Base-by-base conservation (phyloP, 1,284 basidiomycete species). In the Erythrobasidium hasegawianum region DNA sequence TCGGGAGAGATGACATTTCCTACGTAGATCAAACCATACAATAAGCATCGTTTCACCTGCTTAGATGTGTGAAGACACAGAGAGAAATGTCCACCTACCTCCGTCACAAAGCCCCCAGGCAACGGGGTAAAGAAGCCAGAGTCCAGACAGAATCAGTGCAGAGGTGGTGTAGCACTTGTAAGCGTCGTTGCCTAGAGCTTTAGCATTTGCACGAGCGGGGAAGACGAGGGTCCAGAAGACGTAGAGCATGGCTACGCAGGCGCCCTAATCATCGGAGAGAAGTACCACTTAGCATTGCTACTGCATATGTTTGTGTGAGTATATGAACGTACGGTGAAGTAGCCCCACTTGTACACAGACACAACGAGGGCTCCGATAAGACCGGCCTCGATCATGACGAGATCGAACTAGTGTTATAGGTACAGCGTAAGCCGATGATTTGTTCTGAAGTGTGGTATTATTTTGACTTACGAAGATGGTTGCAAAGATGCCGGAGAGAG, bases 61-160 rank as follows among this genome's bases (percentile, higher is more conserved):
- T n/a, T n/a, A n/a, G n/a, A n/a, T n/a, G n/a, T n/a, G n/a, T n/a
- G n/a, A n/a, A n/a, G n/a, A n/a, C n/a, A n/a, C n/a, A n/a, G n/a
- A n/a, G n/a, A n/a, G n/a, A n/a, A n/a, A n/a, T n/a, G n/a, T n/a
- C n/a, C n/a, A n/a, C n/a, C n/a, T n/a, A n/a, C n/a, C n/a, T 4
- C 43, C 43, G 16, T 47, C 43, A 14, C 7, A 5, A 24, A 47
- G n/a, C 8, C 76, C 79, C 78, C 78, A 80, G 10, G 77, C 77
- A 57, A 82, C 75, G 27, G 79, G 77, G 76, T 85, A 85, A 41
- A 84, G 72, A 67, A 83, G 67, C 80, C 81, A 81, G 60, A 84
- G 76, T 75, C 83, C 79, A 11, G 80, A 77, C 67, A 84, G 76
- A 70, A 79, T 80, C 22, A 72, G 69, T 1, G 82, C 78, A 18